Base-by-base conservation (phyloP, 345 rosid species). In the Salix purpurea region DNA sequence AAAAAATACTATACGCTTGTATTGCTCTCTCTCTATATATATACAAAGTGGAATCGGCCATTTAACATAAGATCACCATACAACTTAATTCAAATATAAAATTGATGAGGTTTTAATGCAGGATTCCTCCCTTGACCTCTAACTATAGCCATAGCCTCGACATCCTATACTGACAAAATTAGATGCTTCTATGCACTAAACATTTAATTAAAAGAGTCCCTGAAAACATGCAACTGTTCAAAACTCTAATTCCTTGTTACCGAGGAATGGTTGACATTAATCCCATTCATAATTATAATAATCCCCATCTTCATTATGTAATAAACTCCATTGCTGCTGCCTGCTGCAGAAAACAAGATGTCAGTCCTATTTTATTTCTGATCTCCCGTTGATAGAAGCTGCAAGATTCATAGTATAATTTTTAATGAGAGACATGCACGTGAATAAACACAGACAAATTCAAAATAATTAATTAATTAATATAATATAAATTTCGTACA, bases 231-330 rank as follows among this genome's bases (percentile, higher is more conserved):
- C 44, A 72, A n/a, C 34, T 74, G 78, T 73, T 66, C 66, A 46
- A 71, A 79, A 67, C 77, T 71, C 74, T 78, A 77, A 70, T 58
- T 76, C 76, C 69, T 74, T 28, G 69, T 81, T 81, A 80, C 83
- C 86, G 73, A 81, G 81, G 77, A 76, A 71, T 72, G 61, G 77
- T 76, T 85, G 86, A 81, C 86, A 83, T 83, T 79, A 73, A 83
- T 79, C 81, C 50, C 54, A 65, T 83, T 68, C 58, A 73, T 69
- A 50, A 56, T 71, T 75, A 73, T 70, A 73, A 67, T 56, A 32
- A 48, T 58, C 54, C 80, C 73, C 74, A 44, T 61, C 66, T 83
- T 68, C 71, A 50, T 21, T 26, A 48, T 70, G 15, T 76, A 76
- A 60, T 36, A 62, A 58, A 74, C 67, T 70, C 50, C 28, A 23